Evolutionary conservation across 2,329 filamentous ascomycete species (phyloP), one percentile per base, ranked within the genome.

Genomic region (Apiospora sp.): DNA sequence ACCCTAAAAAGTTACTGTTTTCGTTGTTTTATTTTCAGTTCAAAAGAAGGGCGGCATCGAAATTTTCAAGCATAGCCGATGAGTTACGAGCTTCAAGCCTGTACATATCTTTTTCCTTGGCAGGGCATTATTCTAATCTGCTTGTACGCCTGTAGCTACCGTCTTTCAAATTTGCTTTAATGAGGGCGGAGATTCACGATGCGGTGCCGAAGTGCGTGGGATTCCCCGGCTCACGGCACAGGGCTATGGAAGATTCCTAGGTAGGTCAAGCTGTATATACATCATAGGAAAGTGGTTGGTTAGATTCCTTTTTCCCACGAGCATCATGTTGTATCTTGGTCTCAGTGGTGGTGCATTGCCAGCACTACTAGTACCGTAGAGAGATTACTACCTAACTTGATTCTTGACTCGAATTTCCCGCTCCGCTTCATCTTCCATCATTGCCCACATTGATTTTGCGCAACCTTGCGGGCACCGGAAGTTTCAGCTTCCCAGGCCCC

Each of bases 1-100:
- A 71, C 43, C 46, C 41, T 41, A 41, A 49, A 48, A 69, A 69
- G 61, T 68, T 71, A 10, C 58, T 58, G 51, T 71, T 70, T 58
- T n/a, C n/a, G 12, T 49, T n/a, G 46, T 24, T 67, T 43, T 61
- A 37, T 58, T 14, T 69, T 37, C 43, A 22, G 4, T 41, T 41
- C 34, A 41, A 64, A 34, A 64, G 58, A 64, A 14, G 58, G 34
- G 10, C 34, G 34, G 10, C 58, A 41, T 41, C 22, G 4, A 41
- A 64, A 64, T 41, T 34, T 14, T 37, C 34, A n/a, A n/a, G 34
- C 58, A 37, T 41, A 34, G 58, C 58, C 54, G 7, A 61, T 41
- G 19, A 30, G 30, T 61, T 37, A 13, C 54, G 30, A 37, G 54
- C 37, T 37, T 61, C 54, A 37, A 61, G 16, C 54, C 30, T 61